phyloP scores from a whole-genome alignment of 2,329 filamentous ascomycete species.

The Reticulascus tulasneorum region DNA sequence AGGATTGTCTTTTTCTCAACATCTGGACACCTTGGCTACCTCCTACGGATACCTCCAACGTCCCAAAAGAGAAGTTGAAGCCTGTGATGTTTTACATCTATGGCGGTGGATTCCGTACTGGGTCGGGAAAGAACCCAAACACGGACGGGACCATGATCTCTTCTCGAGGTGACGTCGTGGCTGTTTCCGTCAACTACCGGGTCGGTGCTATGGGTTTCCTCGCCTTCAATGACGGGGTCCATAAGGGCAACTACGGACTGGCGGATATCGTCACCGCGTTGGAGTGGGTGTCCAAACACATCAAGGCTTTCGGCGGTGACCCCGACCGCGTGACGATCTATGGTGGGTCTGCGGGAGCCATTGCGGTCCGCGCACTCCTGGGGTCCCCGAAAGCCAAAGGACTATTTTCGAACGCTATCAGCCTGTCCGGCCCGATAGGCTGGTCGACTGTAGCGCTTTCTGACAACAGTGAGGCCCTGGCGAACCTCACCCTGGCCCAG shows the following conservation, averaged over 20 bases:
- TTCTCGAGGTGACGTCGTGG: conserved; percentile 43
- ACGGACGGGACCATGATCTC: conserved; percentile 42
- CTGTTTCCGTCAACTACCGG: conserved; percentile 59
- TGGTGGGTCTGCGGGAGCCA: conserved; percentile 37
- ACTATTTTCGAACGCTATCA: conserved; percentile 45
- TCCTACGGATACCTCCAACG: conserved; percentile 15
- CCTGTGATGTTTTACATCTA: conserved; percentile 45
- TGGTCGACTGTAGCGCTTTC: conserved; percentile 56
- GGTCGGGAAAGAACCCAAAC: conserved; percentile 37
- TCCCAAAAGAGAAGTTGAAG: conserved; percentile 33
- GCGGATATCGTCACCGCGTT: conserved; percentile 44
- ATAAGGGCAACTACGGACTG: conserved; percentile 49
- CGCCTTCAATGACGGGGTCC: conserved; percentile 42
- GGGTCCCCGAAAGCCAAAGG: conserved; percentile 42
- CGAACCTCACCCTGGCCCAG: conserved; percentile 41
- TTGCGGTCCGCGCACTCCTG: conserved; percentile 45
- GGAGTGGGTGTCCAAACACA: conserved; percentile 49
- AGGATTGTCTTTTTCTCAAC: conserved; percentile 43
- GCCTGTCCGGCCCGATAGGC: conserved; percentile 43
- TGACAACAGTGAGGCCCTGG: conserved; percentile 50
- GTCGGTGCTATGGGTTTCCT: conserved; percentile 55
- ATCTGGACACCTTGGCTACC: conserved; percentile 39
- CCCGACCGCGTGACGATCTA: conserved; percentile 42
- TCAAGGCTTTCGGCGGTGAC: conserved; percentile 46
- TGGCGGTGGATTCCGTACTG: conserved; percentile 36